Evolutionary conservation across 2,329 filamentous ascomycete species (phyloP).

Genomic region (Aspergillus sp.): DNA sequence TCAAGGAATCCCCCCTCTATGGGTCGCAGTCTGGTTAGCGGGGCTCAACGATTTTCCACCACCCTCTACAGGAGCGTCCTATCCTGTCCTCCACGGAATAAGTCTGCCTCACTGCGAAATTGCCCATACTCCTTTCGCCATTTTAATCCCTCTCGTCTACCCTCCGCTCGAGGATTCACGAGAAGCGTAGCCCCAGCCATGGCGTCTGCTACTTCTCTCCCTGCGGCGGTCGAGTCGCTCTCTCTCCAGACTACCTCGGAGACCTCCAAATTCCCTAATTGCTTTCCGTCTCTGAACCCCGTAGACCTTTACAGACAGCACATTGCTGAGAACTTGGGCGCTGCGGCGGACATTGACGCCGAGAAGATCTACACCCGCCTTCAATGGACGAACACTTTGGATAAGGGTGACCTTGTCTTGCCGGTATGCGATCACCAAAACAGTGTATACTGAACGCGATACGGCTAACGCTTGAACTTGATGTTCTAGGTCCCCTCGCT

Average conservation of each 20-base stretch:
- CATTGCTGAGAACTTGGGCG: constrained; percentile 43
- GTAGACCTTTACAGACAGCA: constrained; percentile 49
- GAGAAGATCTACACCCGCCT: constrained; percentile 41
- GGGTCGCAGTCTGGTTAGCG: constrained; percentile 41
- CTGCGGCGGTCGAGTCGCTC: constrained; percentile 38
- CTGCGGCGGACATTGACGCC: constrained; percentile 39
- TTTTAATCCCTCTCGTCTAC: constrained; percentile 8
- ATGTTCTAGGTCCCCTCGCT: constrained; percentile 41
- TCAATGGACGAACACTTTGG: constrained; percentile 46
- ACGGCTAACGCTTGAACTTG: constrained; percentile 12
- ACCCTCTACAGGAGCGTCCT: constrained; percentile 25
- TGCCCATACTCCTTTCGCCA: constrained; percentile 7
- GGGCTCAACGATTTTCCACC: constrained; percentile 39
- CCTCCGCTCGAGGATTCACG: constrained; percentile 9
- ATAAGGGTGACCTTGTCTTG: constrained; percentile 48
- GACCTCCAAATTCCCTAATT: constrained; percentile 41
- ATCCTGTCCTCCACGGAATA: constrained; percentile 15
- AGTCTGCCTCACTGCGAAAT: constrained; percentile 21
- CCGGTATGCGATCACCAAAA: constrained; percentile 33
- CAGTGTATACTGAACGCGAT: neutral
- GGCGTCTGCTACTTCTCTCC: constrained; percentile 35
- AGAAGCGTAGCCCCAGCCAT: constrained; percentile 26
- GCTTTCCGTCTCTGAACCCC: constrained; percentile 47
- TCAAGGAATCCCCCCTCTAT: constrained; percentile 30
- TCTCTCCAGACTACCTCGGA: constrained; percentile 41